Percentiles rank a stretch among this genome's conserved stretches.
phyloP scores from a whole-genome alignment of 768 basidiomycete genomes.

The Lactarius sanguifluus region DNA sequence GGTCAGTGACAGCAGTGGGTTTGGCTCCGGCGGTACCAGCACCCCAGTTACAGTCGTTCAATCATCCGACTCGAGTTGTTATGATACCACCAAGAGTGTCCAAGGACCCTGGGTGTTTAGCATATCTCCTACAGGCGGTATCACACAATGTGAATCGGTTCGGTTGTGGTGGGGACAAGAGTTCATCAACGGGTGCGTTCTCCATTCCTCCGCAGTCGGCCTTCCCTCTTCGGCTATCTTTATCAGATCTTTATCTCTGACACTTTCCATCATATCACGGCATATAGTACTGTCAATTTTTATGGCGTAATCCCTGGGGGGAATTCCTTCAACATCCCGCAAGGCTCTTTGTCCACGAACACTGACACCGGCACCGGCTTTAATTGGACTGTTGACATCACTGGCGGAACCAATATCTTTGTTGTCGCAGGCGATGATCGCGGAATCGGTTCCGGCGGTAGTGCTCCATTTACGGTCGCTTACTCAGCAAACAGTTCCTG shows the following conservation, averaged over 20 bases:
- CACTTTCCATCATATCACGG: conserved; percentile 1
- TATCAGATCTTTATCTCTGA: not conserved
- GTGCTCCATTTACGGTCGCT: conserved; percentile 54
- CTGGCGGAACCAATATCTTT: conserved; percentile 63
- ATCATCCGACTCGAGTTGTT: conserved; percentile 60
- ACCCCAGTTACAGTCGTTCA: conserved; percentile 55
- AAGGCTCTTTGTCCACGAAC: conserved; percentile 45
- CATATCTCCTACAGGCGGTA: conserved; percentile 58
- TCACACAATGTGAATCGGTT: conserved; percentile 62
- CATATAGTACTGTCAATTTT: conserved; percentile 54
- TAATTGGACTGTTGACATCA: conserved; percentile 62
- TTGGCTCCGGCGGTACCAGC: conserved; percentile 76
- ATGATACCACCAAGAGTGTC: conserved; percentile 48
- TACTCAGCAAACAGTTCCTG: conserved; percentile 55
- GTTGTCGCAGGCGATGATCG: conserved; percentile 66
- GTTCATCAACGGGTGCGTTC: conserved; percentile 52
- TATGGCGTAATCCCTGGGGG: conserved; percentile 79
- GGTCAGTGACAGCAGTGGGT: conserved; percentile 60
- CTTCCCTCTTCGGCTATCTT: conserved; percentile 4
- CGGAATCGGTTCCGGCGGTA: conserved; percentile 70
- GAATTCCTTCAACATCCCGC: conserved; percentile 65
- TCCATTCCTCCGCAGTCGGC: not conserved
- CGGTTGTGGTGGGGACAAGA: conserved; percentile 65
- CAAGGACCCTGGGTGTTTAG: conserved; percentile 57
- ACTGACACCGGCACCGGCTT: conserved; percentile 59